Base-by-base conservation (phyloP, 106 monocot species). In the Hemerocallis citrina region DNA sequence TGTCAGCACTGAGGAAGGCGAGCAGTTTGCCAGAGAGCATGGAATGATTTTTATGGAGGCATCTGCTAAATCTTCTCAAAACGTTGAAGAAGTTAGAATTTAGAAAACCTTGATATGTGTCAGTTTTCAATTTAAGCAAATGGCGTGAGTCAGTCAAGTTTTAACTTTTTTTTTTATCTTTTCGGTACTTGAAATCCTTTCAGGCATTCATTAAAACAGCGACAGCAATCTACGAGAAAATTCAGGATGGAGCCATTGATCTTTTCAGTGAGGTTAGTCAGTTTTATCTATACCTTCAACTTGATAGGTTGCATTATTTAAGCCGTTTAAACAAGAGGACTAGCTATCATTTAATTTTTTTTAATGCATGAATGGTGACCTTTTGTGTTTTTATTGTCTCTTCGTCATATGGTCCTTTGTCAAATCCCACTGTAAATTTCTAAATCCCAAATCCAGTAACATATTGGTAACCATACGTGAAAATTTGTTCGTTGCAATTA, bases 21-120 rank as follows among this genome's bases (percentile, higher is more conserved):
- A 74, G 50, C 66, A 67, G 30, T 74, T 74, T 61, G 74, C 74
- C 3, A 74, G 51, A 36, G 74, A 74, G 28, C 34, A 74, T 67
- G 74, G 74, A 5, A 54, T 74, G 38, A 66, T 74, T 17, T 74
- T 75, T 28, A 59, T 68, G 61, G 74, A 68, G 44, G 68, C 75
- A 24, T 68, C 68, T 31, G 75, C 75, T 12, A 75, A 68, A 63
- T 68, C 68, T 45, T 68, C 62, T 9, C 75, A 68, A 29, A 75
- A 74, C 52, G 62, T 75, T 6, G 68, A 68, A 39, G 68, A 75
- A 63, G 62, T 68, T 5, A 59, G 1, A 37, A 3, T 16, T 30
- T 7, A 39, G 4, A 15, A 15, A 15, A 7, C 8, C 46, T 3
- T 27, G 24, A 2, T 34, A 10, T 36, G 7, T 1, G 19, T 19